Conservation (phyloP, 192 early-diverging fungal species). For the Coemansia nantahalensis region DNA sequence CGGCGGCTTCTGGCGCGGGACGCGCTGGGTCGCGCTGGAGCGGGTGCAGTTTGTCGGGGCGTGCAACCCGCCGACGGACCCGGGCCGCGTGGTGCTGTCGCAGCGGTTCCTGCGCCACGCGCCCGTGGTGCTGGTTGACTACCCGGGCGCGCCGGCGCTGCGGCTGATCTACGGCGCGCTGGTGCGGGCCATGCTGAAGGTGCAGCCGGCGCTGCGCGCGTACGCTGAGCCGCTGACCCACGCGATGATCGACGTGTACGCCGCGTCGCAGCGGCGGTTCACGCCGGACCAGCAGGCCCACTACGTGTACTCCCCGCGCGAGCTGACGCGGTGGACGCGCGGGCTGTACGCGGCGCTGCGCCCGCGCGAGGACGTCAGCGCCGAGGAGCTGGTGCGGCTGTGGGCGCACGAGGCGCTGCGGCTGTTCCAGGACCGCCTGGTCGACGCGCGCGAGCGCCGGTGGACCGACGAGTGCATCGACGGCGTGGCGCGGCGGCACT, state of each 20-base stretch:
- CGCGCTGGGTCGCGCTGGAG: conserved; percentile 92
- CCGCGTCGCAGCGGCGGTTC: conserved; percentile 85
- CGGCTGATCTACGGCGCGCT: conserved; percentile 96
- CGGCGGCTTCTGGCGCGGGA: conserved; percentile 93
- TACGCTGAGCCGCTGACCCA: conserved; percentile 88
- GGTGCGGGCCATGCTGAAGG: conserved; percentile 87
- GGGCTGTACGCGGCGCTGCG: conserved; percentile 96
- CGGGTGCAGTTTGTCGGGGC: conserved; percentile 99
- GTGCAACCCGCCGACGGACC: conserved; percentile 99
- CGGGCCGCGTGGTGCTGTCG: conserved; percentile 93
- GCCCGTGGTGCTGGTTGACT: conserved; percentile 97
- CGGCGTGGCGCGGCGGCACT: conserved; percentile 77
- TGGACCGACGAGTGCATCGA: conserved; percentile 93
- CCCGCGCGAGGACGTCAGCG: conserved; percentile 70
- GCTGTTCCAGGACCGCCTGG: conserved; percentile 98
- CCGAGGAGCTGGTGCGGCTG: conserved; percentile 88
- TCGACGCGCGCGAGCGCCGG: conserved; percentile 75
- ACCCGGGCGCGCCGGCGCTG: conserved; percentile 90
- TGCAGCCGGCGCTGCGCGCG: conserved; percentile 84
- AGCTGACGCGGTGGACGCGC: conserved; percentile 98
- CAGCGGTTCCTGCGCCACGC: conserved; percentile 97
- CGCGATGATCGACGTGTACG: conserved; percentile 98
- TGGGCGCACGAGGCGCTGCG: conserved; percentile 99
- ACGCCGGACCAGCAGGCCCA: conserved; percentile 98
- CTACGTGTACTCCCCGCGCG: conserved; percentile 99